Evolutionary conservation across 768 basidiomycete species (phyloP).

Genomic region (Tulasnella calospora): DNA sequence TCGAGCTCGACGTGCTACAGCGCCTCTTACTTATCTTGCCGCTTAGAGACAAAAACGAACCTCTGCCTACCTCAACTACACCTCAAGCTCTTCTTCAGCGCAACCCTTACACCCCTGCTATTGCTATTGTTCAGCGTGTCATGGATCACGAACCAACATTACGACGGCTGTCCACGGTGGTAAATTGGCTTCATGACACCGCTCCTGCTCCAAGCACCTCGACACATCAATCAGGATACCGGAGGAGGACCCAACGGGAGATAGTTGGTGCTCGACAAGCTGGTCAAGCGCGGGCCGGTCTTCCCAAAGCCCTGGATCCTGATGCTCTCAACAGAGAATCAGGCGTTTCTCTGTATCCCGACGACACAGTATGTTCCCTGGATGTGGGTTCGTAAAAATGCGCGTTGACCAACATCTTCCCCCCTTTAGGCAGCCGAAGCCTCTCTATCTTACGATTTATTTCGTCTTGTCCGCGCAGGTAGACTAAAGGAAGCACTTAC

Average conservation of each 20-base stretch:
- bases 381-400: not conserved
- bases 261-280: constrained; percentile 61
- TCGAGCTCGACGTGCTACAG: not conserved
- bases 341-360: constrained; percentile 57
- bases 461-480: constrained; percentile 79
- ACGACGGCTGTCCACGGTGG: constrained; percentile 59
- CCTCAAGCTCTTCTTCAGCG: constrained; percentile 54
- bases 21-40: not conserved
- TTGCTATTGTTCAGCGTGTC: constrained; percentile 67
- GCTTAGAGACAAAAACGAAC: not conserved
- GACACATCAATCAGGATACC: constrained; percentile 76
- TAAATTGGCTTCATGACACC: constrained; percentile 84
- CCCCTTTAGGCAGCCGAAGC: constrained; percentile 68
- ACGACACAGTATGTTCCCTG: constrained; percentile 61
- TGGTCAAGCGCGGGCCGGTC: constrained; percentile 41
- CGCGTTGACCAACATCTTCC: not conserved
- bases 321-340: constrained; percentile 65
- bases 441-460: constrained; percentile 67
- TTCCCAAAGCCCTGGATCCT: constrained; percentile 70
- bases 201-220: constrained; percentile 57
- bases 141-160: constrained; percentile 64
- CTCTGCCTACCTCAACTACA: constrained; percentile 31
- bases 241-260: constrained; percentile 58
- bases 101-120: constrained; percentile 80
- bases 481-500: constrained; percentile 77